Percentiles rank a stretch among this genome's conserved stretches.
These are phyloP conservation scores for Parathielavia hyrcaniae DNA, from an alignment of 495 filamentous ascomycete species.

Conservation along the genomic window DNA sequence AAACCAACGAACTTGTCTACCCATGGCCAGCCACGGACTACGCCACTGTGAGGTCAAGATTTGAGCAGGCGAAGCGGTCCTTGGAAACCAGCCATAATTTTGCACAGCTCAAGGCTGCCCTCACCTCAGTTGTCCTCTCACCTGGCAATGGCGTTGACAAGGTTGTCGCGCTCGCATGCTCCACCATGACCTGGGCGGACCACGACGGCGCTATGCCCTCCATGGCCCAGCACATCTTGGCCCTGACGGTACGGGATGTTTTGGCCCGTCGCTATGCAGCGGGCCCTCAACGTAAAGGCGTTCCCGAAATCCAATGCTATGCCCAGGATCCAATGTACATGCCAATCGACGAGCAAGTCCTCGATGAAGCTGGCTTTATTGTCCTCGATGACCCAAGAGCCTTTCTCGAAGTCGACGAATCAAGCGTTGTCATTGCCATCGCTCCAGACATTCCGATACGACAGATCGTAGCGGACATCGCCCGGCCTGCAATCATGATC, in stretches of 20 bases:
- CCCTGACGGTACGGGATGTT: background rate
- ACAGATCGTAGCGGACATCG: conserved; percentile 33
- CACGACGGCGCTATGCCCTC: background rate
- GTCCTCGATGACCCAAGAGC: conserved; percentile 29
- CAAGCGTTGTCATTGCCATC: conserved; percentile 28
- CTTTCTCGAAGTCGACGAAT: conserved; percentile 29
- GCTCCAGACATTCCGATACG: conserved; percentile 25
- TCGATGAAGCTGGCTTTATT: conserved; percentile 6
- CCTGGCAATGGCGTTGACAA: background rate
- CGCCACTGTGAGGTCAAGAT: background rate
- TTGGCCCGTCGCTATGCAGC: background rate
- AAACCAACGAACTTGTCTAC: background rate
- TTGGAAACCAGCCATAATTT: background rate
- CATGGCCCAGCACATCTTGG: conserved; percentile 3
- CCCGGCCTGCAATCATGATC: conserved; percentile 30
- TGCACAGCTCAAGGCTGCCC: background rate
- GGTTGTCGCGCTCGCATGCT: background rate
- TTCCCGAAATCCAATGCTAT: conserved; percentile 2
- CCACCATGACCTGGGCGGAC: background rate
- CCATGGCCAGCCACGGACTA: background rate
- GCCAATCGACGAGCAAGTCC: background rate
- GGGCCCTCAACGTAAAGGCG: background rate
- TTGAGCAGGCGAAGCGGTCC: background rate
- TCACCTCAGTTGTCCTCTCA: background rate
- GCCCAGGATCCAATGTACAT: conserved; percentile 6